Percentiles rank a stretch among this genome's conserved stretches.
phyloP scores from a whole-genome alignment of 148 eudicot genomes.

The Agrostemma githago region DNA sequence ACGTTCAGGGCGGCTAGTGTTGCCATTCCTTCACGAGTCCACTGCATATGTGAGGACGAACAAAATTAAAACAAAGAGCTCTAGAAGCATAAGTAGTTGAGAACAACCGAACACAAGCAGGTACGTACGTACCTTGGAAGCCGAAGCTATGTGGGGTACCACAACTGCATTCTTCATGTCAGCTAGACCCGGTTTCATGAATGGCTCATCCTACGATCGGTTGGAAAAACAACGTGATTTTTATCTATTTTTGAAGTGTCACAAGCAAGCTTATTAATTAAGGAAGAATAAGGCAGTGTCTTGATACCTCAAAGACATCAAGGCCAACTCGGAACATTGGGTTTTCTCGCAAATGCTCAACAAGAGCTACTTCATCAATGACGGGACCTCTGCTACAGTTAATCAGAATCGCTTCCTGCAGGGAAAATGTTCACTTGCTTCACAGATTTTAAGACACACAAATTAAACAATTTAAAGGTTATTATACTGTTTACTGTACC shows the following conservation, averaged over 20 bases:
- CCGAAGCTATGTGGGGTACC: conserved; percentile 97
- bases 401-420: conserved; percentile 84
- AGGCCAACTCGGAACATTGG: conserved; percentile 99
- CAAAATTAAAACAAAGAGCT: background rate
- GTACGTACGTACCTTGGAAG: conserved; percentile 93
- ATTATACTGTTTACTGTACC: conserved; percentile 28
- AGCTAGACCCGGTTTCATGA: conserved; percentile 95
- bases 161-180: conserved; percentile 92
- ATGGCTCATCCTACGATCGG: conserved; percentile 70
- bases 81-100: background rate
- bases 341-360: conserved; percentile 79
- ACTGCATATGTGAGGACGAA: conserved; percentile 44
- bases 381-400: conserved; percentile 99
- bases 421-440: background rate
- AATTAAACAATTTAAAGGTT: background rate
- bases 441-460: background rate
- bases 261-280: conserved; percentile 5
- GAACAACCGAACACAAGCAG: background rate
- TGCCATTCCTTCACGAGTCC: conserved; percentile 99
- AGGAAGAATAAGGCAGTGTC: background rate
- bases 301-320: conserved; percentile 87
- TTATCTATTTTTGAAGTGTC: background rate
- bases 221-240: background rate
- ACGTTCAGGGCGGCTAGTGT: conserved; percentile 92
- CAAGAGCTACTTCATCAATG: conserved; percentile 92